A percentile compares a stretch with the other conserved stretches of the same genome.
Conservation (phyloP, 805 yeast species). For the Phaffomyces opuntiae region DNA sequence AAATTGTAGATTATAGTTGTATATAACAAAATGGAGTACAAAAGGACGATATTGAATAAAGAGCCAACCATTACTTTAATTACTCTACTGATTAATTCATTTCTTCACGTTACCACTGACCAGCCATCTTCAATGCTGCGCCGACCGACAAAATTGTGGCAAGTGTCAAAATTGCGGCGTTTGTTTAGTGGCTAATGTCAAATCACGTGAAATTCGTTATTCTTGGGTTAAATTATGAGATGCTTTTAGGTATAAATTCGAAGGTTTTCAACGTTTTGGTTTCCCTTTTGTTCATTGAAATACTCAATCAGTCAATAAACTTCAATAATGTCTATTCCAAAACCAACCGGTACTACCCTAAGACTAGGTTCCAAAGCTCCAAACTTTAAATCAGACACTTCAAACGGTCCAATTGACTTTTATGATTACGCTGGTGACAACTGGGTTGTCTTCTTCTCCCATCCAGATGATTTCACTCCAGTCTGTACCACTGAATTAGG, state of each 20-base stretch:
- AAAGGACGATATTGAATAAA: no score
- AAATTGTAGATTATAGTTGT: neutral
- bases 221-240: no score
- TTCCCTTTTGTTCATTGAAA: neutral
- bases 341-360: slow-evolving; percentile 32
- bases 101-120: no score
- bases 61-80: no score
- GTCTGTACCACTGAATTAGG: slow-evolving; percentile 77
- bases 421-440: slow-evolving; percentile 54
- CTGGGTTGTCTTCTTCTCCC: slow-evolving; percentile 67
- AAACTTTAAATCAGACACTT: slow-evolving; percentile 56
- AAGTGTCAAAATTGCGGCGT: neutral
- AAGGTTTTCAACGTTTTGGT: neutral
- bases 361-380: slow-evolving; percentile 63
- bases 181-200: slow-evolving; percentile 9
- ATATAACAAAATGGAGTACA: no score
- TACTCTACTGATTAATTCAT: no score
- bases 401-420: slow-evolving; percentile 56
- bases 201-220: slow-evolving; percentile 17
- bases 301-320: neutral
- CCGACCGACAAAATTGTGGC: neutral
- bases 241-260: slow-evolving; percentile 2
- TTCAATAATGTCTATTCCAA: slow-evolving; percentile 32
- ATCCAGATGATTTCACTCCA: slow-evolving; percentile 76
- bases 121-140: no score